Evolutionary conservation across 2,329 filamentous ascomycete species (phyloP).

Genomic region (Diaporthe capsici): DNA sequence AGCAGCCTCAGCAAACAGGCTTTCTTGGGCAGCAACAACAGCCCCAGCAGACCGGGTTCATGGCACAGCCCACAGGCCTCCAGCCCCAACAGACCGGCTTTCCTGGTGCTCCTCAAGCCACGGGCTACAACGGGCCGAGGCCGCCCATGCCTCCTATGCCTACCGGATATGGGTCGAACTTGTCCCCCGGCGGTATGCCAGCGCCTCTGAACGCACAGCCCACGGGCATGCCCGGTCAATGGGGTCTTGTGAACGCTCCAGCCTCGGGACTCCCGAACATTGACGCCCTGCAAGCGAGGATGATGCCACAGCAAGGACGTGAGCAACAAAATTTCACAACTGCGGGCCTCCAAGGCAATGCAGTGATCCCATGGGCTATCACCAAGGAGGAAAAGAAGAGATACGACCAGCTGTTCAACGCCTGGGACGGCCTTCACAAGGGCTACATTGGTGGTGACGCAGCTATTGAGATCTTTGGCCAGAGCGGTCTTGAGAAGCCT

Average conservation of each 20-base stretch:
- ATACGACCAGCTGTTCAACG: conserved; percentile 94
- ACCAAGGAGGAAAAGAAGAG: conserved; percentile 99
- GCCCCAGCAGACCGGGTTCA: conserved; percentile 68
- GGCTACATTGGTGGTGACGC: conserved; percentile 93
- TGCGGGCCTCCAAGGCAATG: conserved; percentile 89
- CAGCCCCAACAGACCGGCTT: conserved; percentile 81
- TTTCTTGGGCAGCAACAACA: conserved; percentile 73
- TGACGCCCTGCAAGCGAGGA: conserved; percentile 89
- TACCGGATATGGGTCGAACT: conserved; percentile 67
- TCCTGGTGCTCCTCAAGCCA: conserved; percentile 76
- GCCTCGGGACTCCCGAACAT: conserved; percentile 93
- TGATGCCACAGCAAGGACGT: conserved; percentile 97
- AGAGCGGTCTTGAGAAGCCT: conserved; percentile 91
- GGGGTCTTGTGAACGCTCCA: conserved; percentile 97
- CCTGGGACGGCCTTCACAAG: conserved; percentile 95
- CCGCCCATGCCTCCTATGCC: conserved; percentile 89
- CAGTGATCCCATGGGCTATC: conserved; percentile 97
- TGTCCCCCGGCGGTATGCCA: conserved; percentile 73
- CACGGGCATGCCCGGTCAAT: conserved; percentile 92
- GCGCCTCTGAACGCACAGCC: conserved; percentile 89
- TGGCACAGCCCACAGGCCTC: conserved; percentile 66
- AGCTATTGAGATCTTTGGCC: conserved; percentile 96
- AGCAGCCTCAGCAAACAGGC: conserved; percentile 76
- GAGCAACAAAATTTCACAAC: conserved; percentile 88
- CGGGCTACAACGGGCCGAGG: conserved; percentile 84